A percentile compares a stretch with the other conserved stretches of the same genome.
Conservation (phyloP, 179 eudicot genomes). For the Gypsophila paniculata region DNA sequence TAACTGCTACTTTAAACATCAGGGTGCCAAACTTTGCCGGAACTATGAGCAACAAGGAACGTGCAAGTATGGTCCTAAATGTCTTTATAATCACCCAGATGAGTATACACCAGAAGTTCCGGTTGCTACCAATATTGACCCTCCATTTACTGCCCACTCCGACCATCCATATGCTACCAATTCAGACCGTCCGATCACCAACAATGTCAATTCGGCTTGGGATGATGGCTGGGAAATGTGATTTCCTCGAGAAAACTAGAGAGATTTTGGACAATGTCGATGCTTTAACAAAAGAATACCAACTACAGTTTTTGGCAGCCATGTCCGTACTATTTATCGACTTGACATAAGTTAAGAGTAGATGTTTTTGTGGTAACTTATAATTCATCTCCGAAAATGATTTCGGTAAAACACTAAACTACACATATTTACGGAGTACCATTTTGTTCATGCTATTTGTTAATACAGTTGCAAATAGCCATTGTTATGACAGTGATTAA, state of each 20-base stretch:
- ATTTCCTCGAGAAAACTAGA: neutral
- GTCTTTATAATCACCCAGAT: slow-evolving; percentile 42
- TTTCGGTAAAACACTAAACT: slow-evolving; percentile 11
- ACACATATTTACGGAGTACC: slow-evolving; percentile 18
- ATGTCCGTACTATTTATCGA: slow-evolving; percentile 16
- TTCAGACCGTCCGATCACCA: slow-evolving; percentile 17
- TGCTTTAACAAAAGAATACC: slow-evolving; percentile 18
- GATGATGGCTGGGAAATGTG: slow-evolving; percentile 38
- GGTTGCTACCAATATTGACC: slow-evolving; percentile 15
- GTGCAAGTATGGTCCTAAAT: slow-evolving; percentile 40
- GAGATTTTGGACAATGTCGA: slow-evolving; percentile 20
- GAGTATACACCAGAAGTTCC: slow-evolving; percentile 23
- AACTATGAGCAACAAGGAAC: slow-evolving; percentile 43
- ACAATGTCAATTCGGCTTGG: slow-evolving; percentile 29
- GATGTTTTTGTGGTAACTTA: slow-evolving; percentile 19
- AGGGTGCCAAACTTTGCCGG: slow-evolving; percentile 46
- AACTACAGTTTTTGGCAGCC: slow-evolving; percentile 23
- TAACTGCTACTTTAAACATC: slow-evolving; percentile 8
- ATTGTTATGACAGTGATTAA: neutral
- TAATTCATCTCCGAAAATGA: slow-evolving; percentile 10
- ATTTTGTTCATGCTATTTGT: slow-evolving; percentile 10
- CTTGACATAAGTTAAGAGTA: slow-evolving; percentile 11
- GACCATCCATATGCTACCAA: slow-evolving; percentile 13
- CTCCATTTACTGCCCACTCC: no score
- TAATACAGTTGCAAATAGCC: slow-evolving; percentile 5